phyloP scores from a whole-genome alignment of 306 rosid genomes.

The Vigna reflexopilosa region DNA sequence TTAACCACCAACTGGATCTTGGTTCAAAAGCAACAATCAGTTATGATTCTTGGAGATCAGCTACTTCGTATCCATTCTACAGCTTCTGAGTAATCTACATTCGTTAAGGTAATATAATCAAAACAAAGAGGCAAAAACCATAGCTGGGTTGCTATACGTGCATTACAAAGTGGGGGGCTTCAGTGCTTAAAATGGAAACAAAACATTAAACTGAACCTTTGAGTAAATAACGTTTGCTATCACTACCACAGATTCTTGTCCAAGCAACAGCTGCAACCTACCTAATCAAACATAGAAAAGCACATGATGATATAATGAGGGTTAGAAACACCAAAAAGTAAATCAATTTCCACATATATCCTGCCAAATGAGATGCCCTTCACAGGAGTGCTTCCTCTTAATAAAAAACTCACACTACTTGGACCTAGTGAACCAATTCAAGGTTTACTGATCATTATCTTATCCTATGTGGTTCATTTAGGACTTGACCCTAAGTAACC shows the following conservation, averaged over 20 bases:
- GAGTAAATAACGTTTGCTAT: slow-evolving; percentile 44
- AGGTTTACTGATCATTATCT: not conserved
- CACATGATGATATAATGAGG: slow-evolving; percentile 37
- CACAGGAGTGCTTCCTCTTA: slow-evolving; percentile 26
- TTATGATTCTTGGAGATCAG: slow-evolving; percentile 68
- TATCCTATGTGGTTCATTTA: slow-evolving; percentile 33
- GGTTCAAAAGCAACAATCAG: slow-evolving; percentile 59
- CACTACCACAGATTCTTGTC: slow-evolving; percentile 58
- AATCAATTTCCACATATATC: slow-evolving; percentile 45
- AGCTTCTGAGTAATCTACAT: slow-evolving; percentile 69
- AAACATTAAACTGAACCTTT: slow-evolving; percentile 49
- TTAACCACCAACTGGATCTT: slow-evolving; percentile 57
- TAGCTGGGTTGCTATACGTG: slow-evolving; percentile 17
- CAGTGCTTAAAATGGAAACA: not conserved
- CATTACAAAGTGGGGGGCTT: slow-evolving; percentile 32
- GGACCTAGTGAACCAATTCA: slow-evolving; percentile 41
- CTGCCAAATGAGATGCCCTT: slow-evolving; percentile 46
- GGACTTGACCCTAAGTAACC: slow-evolving; percentile 74
- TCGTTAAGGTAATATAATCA: slow-evolving; percentile 52
- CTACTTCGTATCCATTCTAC: slow-evolving; percentile 69
- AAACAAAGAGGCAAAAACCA: slow-evolving; percentile 40
- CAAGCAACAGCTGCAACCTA: slow-evolving; percentile 76
- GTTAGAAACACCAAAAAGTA: slow-evolving; percentile 63
- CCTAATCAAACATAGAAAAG: slow-evolving; percentile 66
- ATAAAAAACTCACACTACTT: slow-evolving; percentile 5